A percentile compares a stretch with the other conserved stretches of the same genome.
phyloP scores from a whole-genome alignment of 345 rosid genomes.

The Gossypium herbaceum region DNA sequence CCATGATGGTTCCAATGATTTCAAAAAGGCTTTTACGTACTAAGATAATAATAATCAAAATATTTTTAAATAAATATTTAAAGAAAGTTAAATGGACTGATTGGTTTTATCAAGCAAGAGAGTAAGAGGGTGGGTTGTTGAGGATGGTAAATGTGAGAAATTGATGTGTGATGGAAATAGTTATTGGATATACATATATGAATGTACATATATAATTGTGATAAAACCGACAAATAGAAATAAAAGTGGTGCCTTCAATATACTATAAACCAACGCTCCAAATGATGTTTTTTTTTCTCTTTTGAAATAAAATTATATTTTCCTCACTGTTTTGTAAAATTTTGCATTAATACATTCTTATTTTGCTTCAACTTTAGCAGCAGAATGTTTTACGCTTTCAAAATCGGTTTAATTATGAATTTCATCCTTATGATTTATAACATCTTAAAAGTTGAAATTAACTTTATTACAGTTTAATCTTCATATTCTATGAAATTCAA shows the following conservation, averaged over 20 bases:
- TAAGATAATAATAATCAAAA: not conserved
- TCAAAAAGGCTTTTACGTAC: not conserved
- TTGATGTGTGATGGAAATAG: conserved; percentile 26
- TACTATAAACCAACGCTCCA: not conserved
- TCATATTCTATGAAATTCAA: no score
- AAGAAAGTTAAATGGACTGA: not conserved
- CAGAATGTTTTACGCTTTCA: no score
- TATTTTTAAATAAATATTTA: no score
- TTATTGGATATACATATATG: conserved; percentile 11
- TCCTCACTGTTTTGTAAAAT: no score
- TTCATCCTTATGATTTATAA: no score
- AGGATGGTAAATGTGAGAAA: conserved; percentile 39
- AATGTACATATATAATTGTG: not conserved
- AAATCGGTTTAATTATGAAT: no score
- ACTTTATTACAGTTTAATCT: no score
- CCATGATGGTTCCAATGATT: not conserved
- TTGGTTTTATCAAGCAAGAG: not conserved
- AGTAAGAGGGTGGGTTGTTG: conserved; percentile 27
- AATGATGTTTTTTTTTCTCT: no score
- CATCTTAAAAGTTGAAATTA: no score
- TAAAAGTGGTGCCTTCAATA: no score
- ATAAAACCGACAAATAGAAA: not conserved
- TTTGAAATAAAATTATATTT: not conserved
- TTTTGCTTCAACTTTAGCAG: no score
- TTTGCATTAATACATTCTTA: no score